phyloP scores from a whole-genome alignment of 2,329 filamentous ascomycete genomes.

The Ophiocordyceps camponoti-floridani region DNA sequence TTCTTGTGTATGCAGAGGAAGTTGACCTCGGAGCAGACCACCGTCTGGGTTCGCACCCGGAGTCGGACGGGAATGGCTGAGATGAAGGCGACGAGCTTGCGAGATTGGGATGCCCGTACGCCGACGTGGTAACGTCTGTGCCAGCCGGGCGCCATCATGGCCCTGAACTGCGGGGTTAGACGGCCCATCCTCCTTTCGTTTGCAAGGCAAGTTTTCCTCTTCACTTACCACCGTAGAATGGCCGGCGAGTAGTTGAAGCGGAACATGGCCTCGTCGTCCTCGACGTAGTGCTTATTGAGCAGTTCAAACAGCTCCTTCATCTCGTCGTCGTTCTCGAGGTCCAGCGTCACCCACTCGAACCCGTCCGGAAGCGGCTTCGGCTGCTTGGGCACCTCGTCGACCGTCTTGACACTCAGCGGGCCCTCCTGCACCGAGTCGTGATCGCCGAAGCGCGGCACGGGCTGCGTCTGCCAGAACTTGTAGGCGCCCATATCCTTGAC shows the following conservation, averaged over 20 bases:
- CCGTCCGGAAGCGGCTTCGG: slow-evolving; percentile 59
- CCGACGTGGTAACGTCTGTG: slow-evolving; percentile 88
- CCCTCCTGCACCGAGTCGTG: slow-evolving; percentile 49
- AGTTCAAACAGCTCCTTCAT: slow-evolving; percentile 85
- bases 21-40: slow-evolving; percentile 85
- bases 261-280: slow-evolving; percentile 94
- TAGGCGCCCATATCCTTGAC: slow-evolving; percentile 92
- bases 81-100: slow-evolving; percentile 87
- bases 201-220: background rate
- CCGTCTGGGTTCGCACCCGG: slow-evolving; percentile 55
- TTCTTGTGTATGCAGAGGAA: slow-evolving; percentile 98
- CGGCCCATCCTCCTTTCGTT: background rate
- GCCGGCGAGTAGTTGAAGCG: slow-evolving; percentile 87
- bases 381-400: slow-evolving; percentile 62
- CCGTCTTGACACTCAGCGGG: slow-evolving; percentile 63
- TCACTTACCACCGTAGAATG: slow-evolving; percentile 67
- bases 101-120: slow-evolving; percentile 66
- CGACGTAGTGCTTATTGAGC: slow-evolving; percentile 86
- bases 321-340: slow-evolving; percentile 60
- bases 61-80: slow-evolving; percentile 78
- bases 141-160: slow-evolving; percentile 89
- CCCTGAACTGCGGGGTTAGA: slow-evolving; percentile 34
- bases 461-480: slow-evolving; percentile 98
- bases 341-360: slow-evolving; percentile 89
- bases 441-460: slow-evolving; percentile 66